Base-by-base conservation (phyloP, 495 filamentous ascomycete species). In the Penicillium paxilli region DNA sequence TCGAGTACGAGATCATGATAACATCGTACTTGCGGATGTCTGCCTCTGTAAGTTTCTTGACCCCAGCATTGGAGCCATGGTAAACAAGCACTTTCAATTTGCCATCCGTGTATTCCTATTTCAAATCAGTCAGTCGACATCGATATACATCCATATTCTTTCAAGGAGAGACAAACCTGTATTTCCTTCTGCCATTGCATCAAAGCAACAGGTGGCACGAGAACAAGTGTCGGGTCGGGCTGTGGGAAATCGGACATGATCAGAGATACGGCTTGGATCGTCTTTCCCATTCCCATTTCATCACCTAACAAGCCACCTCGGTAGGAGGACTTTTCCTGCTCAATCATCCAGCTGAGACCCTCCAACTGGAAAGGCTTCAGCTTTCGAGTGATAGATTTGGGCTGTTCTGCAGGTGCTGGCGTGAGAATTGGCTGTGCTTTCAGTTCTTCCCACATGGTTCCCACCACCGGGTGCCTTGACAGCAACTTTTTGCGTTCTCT, bases 141-240 rank as follows among this genome's bases (percentile, higher is more conserved):
- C 5, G 10, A 14, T 9, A 30, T 4, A 12, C 12, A 30, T 30
- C n/a, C n/a, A n/a, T n/a, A n/a, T n/a, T n/a, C n/a, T 30, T 11
- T 12, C 26, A 28, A 12, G 26, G 26, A 20, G 11, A 28, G 10
- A 14, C 68, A 28, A 58, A 74, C 72, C 59, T 86, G 79, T 49
- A 98, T 97, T 73, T 98, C 94, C 33, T 87, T 87, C 51, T 89
- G 87, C 94, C 94, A 98, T 66, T 98, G 94, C 87, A 96, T 94
- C 30, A 98, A 70, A 53, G 94, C 94, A 49, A 98, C 94, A 3
- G 94, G 95, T 12, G 94, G 94, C 1, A 96, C 90, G 37, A 97
- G 80, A 6, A 98, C 94, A 6, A 98, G 74, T 3, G 92, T 90
- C 5, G 94, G 91, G 26, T 84, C 68, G 47, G 85, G 83, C 26